phyloP scores from a whole-genome alignment of 2,329 filamentous ascomycete species.

The Akanthomyces dipterigenus region DNA sequence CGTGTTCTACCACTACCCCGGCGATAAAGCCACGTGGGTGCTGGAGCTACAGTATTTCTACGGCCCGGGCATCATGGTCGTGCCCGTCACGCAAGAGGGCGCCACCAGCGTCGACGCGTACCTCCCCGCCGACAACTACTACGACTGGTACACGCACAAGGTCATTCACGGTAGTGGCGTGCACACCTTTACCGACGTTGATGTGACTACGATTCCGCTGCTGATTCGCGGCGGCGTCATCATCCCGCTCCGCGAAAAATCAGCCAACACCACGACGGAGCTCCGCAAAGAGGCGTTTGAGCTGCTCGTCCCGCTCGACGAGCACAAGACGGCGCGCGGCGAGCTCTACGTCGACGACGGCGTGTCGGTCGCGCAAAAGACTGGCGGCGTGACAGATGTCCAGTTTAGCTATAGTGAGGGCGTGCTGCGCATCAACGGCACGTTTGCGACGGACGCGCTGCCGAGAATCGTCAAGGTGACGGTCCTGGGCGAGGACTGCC shows the following conservation, averaged over 20 bases:
- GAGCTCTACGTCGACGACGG: conserved; percentile 71
- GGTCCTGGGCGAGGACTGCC: conserved; percentile 33
- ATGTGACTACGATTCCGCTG: conserved; percentile 65
- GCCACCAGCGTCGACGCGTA: conserved; percentile 36
- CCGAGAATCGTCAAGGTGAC: conserved; percentile 42
- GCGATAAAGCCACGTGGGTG: conserved; percentile 33
- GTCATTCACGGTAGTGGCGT: conserved; percentile 43
- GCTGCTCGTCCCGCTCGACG: conserved; percentile 60
- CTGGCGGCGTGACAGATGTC: conserved; percentile 62
- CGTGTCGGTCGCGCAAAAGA: conserved; percentile 51
- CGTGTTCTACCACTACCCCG: conserved; percentile 61
- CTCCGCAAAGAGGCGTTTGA: conserved; percentile 61
- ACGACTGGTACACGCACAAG: conserved; percentile 41
- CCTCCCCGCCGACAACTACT: conserved; percentile 42
- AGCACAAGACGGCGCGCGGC: conserved; percentile 56
- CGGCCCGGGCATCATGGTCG: conserved; percentile 36
- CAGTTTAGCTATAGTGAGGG: conserved; percentile 50
- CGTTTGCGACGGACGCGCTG: conserved; percentile 57
- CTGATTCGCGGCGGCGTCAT: conserved; percentile 60
- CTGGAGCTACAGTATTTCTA: conserved; percentile 42
- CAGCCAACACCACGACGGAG: conserved; percentile 56
- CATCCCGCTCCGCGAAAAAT: conserved; percentile 49
- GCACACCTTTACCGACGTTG: conserved; percentile 30
- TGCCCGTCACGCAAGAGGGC: conserved; percentile 36
- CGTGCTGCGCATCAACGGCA: conserved; percentile 41